Conservation (phyloP, 2,329 filamentous ascomycete genomes). For the Ampelomyces quisqualis region DNA sequence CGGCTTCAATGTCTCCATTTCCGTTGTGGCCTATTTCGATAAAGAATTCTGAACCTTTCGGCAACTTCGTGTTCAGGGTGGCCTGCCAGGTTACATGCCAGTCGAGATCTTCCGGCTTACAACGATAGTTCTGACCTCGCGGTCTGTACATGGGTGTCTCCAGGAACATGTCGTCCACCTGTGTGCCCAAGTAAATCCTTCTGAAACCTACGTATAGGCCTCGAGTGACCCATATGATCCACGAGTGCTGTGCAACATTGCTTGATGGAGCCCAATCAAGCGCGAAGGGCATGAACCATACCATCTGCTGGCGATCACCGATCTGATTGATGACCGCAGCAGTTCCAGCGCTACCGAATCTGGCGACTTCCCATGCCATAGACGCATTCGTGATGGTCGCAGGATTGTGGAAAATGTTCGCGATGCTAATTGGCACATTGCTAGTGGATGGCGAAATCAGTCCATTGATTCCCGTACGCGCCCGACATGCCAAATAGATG, state of each 20-base stretch:
- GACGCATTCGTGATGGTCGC: slow-evolving; percentile 56
- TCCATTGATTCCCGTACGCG: not conserved
- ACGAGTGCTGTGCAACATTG: slow-evolving; percentile 62
- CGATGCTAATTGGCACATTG: slow-evolving; percentile 33
- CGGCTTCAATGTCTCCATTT: slow-evolving; percentile 42
- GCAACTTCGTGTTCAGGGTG: slow-evolving; percentile 34
- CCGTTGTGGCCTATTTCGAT: slow-evolving; percentile 44
- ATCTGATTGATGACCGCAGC: slow-evolving; percentile 63
- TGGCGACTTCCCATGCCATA: slow-evolving; percentile 57
- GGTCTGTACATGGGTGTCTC: slow-evolving; percentile 49
- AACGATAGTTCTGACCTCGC: slow-evolving; percentile 52
- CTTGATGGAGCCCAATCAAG: slow-evolving; percentile 56
- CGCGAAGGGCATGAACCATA: slow-evolving; percentile 59
- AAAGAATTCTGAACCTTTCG: slow-evolving; percentile 39
- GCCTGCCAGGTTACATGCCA: slow-evolving; percentile 34
- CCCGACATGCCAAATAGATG: not conserved
- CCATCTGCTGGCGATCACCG: slow-evolving; percentile 61
- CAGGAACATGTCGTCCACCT: slow-evolving; percentile 65
- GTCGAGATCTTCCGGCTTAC: slow-evolving; percentile 40
- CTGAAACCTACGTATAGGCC: slow-evolving; percentile 60
- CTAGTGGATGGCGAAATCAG: slow-evolving; percentile 19
- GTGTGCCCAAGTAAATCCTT: slow-evolving; percentile 56
- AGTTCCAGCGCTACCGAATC: slow-evolving; percentile 47
- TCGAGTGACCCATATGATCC: slow-evolving; percentile 63
- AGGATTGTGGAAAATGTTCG: slow-evolving; percentile 59